phyloP scores from a whole-genome alignment of 164 flowering plant genomes.

The Chimonanthus salicifolius region DNA sequence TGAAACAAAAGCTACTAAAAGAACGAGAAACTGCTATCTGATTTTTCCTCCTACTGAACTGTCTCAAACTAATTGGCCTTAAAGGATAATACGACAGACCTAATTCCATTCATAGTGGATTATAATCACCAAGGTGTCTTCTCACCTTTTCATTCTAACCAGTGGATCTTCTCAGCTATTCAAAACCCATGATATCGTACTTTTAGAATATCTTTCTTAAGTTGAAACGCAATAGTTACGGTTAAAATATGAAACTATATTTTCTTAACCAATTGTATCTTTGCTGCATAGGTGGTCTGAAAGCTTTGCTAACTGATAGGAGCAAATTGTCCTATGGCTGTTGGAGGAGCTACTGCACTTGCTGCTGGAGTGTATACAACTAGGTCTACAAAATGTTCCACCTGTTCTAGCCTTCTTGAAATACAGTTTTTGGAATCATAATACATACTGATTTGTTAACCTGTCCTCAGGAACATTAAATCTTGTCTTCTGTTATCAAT shows the following conservation, averaged over 20 bases:
- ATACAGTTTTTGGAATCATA: background rate
- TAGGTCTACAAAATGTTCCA: background rate
- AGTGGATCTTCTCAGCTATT: too few relatives aligned
- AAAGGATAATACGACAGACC: too few relatives aligned
- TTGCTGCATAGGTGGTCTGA: constrained; percentile 57
- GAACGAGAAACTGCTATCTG: too few relatives aligned
- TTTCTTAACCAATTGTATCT: background rate
- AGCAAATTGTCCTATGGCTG: constrained; percentile 84
- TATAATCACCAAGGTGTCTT: too few relatives aligned
- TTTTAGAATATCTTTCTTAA: background rate
- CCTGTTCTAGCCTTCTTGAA: background rate
- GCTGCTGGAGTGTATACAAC: constrained; percentile 77
- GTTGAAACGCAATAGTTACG: background rate
- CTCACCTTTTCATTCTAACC: background rate
- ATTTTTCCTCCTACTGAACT: too few relatives aligned
- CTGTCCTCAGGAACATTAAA: background rate
- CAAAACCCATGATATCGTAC: too few relatives aligned
- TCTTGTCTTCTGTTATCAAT: too few relatives aligned
- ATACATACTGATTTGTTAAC: too few relatives aligned
- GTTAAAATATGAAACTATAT: background rate
- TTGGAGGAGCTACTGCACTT: constrained; percentile 95
- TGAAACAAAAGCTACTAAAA: too few relatives aligned
- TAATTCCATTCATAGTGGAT: too few relatives aligned
- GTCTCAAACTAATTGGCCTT: too few relatives aligned
- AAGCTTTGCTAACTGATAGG: constrained; percentile 81